Conservation (phyloP, 2,329 filamentous ascomycete species). For the Xylariaceae sp. region DNA sequence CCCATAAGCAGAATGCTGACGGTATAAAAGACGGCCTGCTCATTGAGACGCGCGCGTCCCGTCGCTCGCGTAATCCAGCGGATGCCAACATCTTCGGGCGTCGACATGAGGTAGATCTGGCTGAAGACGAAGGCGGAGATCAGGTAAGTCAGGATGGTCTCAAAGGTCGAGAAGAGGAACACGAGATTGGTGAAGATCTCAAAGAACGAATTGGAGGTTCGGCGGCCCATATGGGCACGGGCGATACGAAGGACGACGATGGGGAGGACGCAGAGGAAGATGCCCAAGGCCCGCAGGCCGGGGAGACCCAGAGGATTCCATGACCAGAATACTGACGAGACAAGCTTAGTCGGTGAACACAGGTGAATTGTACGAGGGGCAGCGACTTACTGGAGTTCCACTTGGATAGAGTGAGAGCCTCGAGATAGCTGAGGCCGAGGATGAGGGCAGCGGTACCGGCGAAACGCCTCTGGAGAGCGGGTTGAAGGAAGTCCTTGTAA, state of each 20-base stretch:
- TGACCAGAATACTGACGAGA: conserved; percentile 66
- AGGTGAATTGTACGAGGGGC: not conserved
- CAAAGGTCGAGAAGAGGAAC: conserved; percentile 54
- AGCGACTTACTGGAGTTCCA: conserved; percentile 61
- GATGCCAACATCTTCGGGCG: conserved; percentile 55
- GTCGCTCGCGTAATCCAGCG: conserved; percentile 67
- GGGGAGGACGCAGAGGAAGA: conserved; percentile 70
- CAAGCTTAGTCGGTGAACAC: conserved; percentile 10
- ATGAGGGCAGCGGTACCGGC: conserved; percentile 68
- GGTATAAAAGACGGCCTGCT: conserved; percentile 76
- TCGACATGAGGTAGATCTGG: conserved; percentile 73
- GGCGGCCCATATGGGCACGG: conserved; percentile 69
- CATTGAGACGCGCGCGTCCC: conserved; percentile 71
- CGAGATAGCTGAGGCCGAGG: conserved; percentile 64
- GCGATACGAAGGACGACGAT: conserved; percentile 83
- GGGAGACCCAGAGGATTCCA: conserved; percentile 78
- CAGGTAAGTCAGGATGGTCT: conserved; percentile 70
- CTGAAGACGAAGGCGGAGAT: conserved; percentile 75
- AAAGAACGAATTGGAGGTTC: conserved; percentile 64
- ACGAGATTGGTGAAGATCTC: conserved; percentile 57
- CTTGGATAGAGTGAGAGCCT: conserved; percentile 64
- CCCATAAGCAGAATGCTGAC: conserved; percentile 65
- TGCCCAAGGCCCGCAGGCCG: conserved; percentile 66
- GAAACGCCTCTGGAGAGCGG: conserved; percentile 81
- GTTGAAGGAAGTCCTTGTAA: conserved; percentile 88